Conservation (phyloP, 1,284 basidiomycete genomes). For the Cryptococcus hybrid region DNA sequence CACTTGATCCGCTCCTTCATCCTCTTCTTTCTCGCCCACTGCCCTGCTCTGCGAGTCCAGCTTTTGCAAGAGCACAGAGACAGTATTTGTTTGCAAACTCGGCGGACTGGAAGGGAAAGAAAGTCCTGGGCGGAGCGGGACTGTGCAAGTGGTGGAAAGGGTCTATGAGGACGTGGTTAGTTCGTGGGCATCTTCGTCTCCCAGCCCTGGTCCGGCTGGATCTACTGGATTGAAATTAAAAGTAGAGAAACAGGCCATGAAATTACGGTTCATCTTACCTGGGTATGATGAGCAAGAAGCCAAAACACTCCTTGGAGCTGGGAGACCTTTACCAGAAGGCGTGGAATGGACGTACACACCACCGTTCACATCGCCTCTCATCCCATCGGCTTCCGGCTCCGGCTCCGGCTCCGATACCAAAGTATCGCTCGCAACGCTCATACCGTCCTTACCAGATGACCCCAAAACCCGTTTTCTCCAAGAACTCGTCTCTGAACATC, state of each 20-base stretch:
- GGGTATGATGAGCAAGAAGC: constrained; percentile 72
- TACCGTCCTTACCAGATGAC: constrained; percentile 88
- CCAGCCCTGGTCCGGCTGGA: background rate
- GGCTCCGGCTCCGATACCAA: background rate
- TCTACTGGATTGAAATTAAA: constrained; percentile 28
- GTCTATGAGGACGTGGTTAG: constrained; percentile 61
- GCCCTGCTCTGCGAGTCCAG: constrained; percentile 65
- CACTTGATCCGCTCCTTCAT: constrained; percentile 68
- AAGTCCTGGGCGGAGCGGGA: constrained; percentile 70
- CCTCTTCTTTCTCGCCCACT: constrained; percentile 60
- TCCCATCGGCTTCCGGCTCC: background rate
- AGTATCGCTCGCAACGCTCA: constrained; percentile 61
- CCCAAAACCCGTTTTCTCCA: constrained; percentile 89
- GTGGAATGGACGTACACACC: constrained; percentile 38
- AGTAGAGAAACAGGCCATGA: background rate
- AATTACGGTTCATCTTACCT: constrained; percentile 62
- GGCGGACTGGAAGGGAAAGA: constrained; percentile 69
- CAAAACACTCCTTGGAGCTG: constrained; percentile 56
- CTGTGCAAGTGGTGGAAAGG: constrained; percentile 92
- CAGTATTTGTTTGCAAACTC: constrained; percentile 96
- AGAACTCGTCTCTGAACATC: constrained; percentile 64
- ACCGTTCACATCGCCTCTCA: constrained; percentile 19
- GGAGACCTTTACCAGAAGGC: constrained; percentile 35
- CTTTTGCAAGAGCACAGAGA: constrained; percentile 82
- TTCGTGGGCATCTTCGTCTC: constrained; percentile 40